phyloP scores from a whole-genome alignment of 768 basidiomycete genomes.

The Serendipita sp. region DNA sequence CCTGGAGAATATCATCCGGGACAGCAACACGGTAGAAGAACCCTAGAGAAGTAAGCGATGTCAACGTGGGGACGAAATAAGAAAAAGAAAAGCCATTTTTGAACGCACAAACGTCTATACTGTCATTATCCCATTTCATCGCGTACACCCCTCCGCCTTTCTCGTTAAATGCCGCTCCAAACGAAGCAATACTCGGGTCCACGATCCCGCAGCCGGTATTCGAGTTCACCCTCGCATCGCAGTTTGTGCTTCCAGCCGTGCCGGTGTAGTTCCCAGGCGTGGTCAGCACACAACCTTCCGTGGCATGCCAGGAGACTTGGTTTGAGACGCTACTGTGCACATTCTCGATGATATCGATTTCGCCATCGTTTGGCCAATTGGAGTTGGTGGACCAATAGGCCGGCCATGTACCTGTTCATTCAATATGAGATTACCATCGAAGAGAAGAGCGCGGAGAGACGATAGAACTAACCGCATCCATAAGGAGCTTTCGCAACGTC shows the following conservation, averaged over 20 bases:
- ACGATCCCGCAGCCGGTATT: conserved; percentile 67
- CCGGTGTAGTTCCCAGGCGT: conserved; percentile 45
- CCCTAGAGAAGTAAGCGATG: conserved; percentile 19
- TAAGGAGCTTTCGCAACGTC: conserved; percentile 74
- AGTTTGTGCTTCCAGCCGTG: conserved; percentile 33
- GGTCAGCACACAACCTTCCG: conserved; percentile 50
- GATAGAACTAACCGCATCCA: conserved; percentile 55
- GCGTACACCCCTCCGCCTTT: conserved; percentile 74
- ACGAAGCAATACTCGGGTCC: conserved; percentile 70
- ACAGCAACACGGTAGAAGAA: conserved; percentile 70
- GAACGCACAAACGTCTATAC: conserved; percentile 60
- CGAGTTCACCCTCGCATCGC: conserved; percentile 26
- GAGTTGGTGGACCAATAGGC: conserved; percentile 4
- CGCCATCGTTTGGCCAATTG: conserved; percentile 34
- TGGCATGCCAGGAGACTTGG: conserved; percentile 65
- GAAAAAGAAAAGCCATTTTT: not conserved
- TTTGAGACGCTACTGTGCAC: conserved; percentile 76
- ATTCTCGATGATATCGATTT: conserved; percentile 57
- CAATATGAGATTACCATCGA: not conserved
- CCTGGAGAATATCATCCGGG: conserved; percentile 46
- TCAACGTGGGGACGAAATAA: not conserved
- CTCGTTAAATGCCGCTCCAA: conserved; percentile 66
- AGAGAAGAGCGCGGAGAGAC: no score
- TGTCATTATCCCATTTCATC: conserved; percentile 74
- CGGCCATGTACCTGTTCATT: conserved; percentile 54